Conservation (phyloP, 225 moss, liverwort and hornwort species). For the Thuidium tamariscinum region DNA sequence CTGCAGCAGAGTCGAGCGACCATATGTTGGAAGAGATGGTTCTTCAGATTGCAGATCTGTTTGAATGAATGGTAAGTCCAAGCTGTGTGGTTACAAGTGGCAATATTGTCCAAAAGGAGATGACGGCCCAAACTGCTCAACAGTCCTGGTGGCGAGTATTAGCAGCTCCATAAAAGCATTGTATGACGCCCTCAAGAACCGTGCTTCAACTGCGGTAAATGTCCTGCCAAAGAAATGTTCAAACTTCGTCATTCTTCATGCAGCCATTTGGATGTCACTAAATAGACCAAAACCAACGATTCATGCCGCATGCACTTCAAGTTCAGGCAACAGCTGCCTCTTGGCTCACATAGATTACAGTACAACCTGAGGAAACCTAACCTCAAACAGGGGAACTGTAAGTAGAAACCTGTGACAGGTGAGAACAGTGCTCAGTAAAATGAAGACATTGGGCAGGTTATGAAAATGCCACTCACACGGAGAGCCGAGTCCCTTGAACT, state of each 20-base stretch:
- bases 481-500: constrained; percentile 42
- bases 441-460: neutral
- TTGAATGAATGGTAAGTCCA: neutral
- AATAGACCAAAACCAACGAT: neutral
- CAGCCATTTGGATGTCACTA: neutral
- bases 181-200: constrained; percentile 60
- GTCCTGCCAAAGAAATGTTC: constrained; percentile 12
- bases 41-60: neutral
- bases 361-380: neutral
- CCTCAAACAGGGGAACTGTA: neutral
- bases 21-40: neutral
- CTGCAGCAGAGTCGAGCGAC: neutral
- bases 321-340: neutral
- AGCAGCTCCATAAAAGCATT: constrained; percentile 75
- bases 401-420: neutral
- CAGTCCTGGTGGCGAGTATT: constrained; percentile 44
- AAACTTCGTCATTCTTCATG: neutral
- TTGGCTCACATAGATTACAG: neutral
- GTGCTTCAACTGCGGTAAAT: constrained; percentile 59
- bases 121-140: constrained; percentile 64
- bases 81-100: neutral
- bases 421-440: neutral
- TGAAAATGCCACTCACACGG: constrained; percentile 15
- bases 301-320: neutral
- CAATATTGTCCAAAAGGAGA: constrained; percentile 16